A percentile compares a stretch with the other conserved stretches of the same genome.
These are phyloP conservation scores for Withania somnifera DNA, from an alignment of 305 asterid genomes.

Conservation along the genomic window DNA sequence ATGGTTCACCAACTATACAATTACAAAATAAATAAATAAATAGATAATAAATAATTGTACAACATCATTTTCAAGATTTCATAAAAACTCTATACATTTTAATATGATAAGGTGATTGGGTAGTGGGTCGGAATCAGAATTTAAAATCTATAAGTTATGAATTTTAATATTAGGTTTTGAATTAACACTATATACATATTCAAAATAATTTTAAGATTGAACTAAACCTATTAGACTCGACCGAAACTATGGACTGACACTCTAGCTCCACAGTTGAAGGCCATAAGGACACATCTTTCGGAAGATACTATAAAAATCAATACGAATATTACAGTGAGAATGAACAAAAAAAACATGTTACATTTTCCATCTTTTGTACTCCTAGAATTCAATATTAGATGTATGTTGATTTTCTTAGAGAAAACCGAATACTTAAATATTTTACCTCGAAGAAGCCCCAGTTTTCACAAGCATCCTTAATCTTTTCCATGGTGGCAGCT, in stretches of 20 bases:
- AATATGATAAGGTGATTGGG: not conserved
- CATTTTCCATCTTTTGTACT: not conserved
- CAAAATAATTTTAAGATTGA: not conserved
- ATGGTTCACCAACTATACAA: conserved; percentile 54
- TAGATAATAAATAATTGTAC: too few relatives aligned
- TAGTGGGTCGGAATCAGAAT: not conserved
- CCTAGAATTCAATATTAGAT: not conserved
- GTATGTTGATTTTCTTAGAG: not conserved
- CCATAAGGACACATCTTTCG: not conserved
- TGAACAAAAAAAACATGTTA: not conserved
- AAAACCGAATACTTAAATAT: not conserved
- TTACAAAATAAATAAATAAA: not conserved
- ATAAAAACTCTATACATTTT: not conserved
- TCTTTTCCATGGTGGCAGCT: conserved; percentile 45
- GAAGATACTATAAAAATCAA: not conserved
- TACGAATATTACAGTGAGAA: not conserved
- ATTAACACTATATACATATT: not conserved
- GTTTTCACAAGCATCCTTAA: conserved; percentile 83
- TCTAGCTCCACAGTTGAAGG: rapidly evolving
- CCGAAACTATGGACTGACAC: rapidly evolving
- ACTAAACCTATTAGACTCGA: rapidly evolving
- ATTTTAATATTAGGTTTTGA: too few relatives aligned
- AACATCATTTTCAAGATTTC: not conserved
- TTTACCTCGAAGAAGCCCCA: conserved; percentile 98
- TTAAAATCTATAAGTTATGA: not conserved